phyloP scores from a whole-genome alignment of 1,284 basidiomycete genomes.

The Puccinia polysora region DNA sequence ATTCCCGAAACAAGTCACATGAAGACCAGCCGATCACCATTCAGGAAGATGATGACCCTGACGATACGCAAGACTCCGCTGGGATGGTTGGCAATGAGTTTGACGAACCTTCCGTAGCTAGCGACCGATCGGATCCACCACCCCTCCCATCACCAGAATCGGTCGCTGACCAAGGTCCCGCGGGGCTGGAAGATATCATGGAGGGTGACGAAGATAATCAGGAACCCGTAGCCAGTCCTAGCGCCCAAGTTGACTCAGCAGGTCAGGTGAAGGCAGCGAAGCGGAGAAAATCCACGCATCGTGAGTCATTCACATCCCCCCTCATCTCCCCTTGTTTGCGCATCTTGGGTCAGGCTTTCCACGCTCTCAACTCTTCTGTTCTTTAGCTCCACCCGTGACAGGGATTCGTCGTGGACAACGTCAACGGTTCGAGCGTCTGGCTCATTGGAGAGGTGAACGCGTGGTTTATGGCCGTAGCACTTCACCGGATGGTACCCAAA shows the following conservation, averaged over 20 bases:
- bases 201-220: conserved; percentile 32
- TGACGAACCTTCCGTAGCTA: conserved; percentile 6
- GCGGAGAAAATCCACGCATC: background rate
- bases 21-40: conserved; percentile 26
- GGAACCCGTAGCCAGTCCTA: background rate
- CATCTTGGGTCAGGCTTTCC: background rate
- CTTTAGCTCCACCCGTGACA: conserved; percentile 14
- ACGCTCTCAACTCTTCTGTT: background rate
- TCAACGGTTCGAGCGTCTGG: conserved; percentile 7
- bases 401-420: conserved; percentile 25
- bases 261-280: conserved; percentile 4
- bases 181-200: conserved; percentile 25
- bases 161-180: background rate
- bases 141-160: conserved; percentile 1
- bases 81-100: conserved; percentile 12
- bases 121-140: conserved; percentile 14
- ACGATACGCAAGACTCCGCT: conserved; percentile 11
- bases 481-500: conserved; percentile 10
- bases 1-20: background rate
- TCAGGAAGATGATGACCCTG: conserved; percentile 10
- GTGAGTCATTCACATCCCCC: conserved; percentile 9
- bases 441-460: conserved; percentile 34
- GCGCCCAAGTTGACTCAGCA: background rate
- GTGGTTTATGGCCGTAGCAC: conserved; percentile 32
- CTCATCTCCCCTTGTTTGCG: background rate